Percentiles rank a stretch among this genome's conserved stretches.
Conservation (phyloP, 1,139 yeast genomes). For the Dujonia santamariae region DNA sequence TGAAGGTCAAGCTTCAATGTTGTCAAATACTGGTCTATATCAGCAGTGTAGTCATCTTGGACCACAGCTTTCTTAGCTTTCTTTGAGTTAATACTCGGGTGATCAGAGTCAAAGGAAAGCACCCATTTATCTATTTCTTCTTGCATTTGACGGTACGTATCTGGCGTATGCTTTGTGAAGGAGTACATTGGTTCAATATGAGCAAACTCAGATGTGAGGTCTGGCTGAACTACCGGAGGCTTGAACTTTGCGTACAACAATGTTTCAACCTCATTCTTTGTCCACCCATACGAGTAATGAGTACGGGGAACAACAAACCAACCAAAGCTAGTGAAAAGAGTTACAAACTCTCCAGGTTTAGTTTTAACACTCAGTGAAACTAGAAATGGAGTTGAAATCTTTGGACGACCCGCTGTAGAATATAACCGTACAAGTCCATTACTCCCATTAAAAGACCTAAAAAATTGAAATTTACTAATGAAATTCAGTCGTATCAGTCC, state of each 20-base stretch:
- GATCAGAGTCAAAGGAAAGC: background rate
- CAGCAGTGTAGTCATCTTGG: background rate
- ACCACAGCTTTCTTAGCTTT: background rate
- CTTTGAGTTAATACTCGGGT: background rate
- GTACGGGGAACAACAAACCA: conserved; percentile 32
- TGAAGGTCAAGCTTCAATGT: background rate
- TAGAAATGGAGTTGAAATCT: too few relatives aligned
- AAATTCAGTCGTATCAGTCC: too few relatives aligned
- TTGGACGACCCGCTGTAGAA: too few relatives aligned
- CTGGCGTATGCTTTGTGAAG: background rate
- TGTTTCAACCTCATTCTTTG: conserved; percentile 13
- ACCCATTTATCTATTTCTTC: conserved; percentile 25
- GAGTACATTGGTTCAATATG: background rate
- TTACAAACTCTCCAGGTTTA: conserved; percentile 18
- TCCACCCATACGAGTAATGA: conserved; percentile 29
- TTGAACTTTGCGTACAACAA: too few relatives aligned
- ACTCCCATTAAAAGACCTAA: too few relatives aligned
- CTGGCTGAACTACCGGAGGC: background rate
- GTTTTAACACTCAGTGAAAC: too few relatives aligned
- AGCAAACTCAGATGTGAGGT: background rate
- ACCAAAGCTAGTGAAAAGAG: conserved; percentile 25
- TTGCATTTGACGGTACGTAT: conserved; percentile 14
- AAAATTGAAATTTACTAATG: too few relatives aligned
- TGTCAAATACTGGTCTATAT: background rate
- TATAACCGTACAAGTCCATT: too few relatives aligned